Evolutionary conservation across 306 rosid species (phyloP).

Genomic region (Fagus crenata): DNA sequence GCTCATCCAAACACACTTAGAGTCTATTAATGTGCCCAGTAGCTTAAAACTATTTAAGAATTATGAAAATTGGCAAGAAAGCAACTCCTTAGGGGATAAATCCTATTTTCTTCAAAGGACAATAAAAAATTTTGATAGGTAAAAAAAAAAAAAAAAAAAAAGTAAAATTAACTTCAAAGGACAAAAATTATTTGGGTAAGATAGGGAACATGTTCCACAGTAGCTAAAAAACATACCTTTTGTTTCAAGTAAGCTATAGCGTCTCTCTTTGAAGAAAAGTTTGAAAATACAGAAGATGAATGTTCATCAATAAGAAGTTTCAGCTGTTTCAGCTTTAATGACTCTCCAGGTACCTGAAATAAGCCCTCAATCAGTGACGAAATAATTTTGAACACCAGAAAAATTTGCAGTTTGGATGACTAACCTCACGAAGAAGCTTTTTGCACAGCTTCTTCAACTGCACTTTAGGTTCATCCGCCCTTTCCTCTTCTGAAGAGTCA

Average conservation of each 20-base stretch:
- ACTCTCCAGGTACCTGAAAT: constrained; percentile 66
- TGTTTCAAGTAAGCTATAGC: constrained; percentile 65
- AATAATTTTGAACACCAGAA: neutral
- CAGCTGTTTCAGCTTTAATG: constrained; percentile 80
- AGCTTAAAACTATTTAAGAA: neutral
- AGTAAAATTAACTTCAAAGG: no score
- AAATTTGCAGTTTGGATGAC: constrained; percentile 20
- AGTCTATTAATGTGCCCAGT: neutral
- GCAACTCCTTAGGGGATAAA: no score
- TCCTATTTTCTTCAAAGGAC: neutral
- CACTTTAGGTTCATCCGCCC: constrained; percentile 45
- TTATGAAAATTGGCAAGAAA: neutral
- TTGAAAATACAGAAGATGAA: constrained; percentile 52
- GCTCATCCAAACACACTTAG: no score
- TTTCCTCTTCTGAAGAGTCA: constrained; percentile 32
- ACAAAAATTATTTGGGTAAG: neutral
- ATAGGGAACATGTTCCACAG: constrained; percentile 6
- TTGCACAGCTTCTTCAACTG: constrained; percentile 76
- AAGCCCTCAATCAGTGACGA: constrained; percentile 31
- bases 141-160: no score
- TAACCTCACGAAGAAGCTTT: constrained; percentile 62
- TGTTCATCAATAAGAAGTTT: constrained; percentile 68
- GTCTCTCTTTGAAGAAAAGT: constrained; percentile 68
- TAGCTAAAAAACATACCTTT: constrained; percentile 51
- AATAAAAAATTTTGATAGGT: neutral